A percentile compares a stretch with the other conserved stretches of the same genome.
These are phyloP conservation scores for Hyaloscypha finlandica DNA, from an alignment of 495 filamentous ascomycete species.

Conservation along the genomic window DNA sequence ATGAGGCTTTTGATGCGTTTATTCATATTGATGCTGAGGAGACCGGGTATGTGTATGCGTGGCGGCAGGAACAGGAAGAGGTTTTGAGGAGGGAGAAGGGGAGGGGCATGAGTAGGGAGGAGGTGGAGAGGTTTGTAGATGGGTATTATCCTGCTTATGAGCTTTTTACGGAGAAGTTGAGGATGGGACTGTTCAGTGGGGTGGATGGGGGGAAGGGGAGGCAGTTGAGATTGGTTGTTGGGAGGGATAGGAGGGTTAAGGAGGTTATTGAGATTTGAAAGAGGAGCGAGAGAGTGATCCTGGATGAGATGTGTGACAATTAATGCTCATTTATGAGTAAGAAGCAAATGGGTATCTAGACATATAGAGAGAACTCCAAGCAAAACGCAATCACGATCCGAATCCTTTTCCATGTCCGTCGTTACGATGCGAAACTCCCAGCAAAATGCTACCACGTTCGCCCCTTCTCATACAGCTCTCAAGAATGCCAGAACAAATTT, in stretches of 20 bases:
- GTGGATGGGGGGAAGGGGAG: slow-evolving; percentile 39
- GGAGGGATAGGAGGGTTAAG: slow-evolving; percentile 63
- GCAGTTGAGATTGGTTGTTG: slow-evolving; percentile 74
- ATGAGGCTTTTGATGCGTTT: slow-evolving; percentile 74
- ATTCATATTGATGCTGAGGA: slow-evolving; percentile 88
- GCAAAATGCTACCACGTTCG: slow-evolving; percentile 14
- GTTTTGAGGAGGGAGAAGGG: slow-evolving; percentile 64
- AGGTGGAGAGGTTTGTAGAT: slow-evolving; percentile 55
- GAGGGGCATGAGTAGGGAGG: slow-evolving; percentile 70
- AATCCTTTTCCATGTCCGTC: neutral
- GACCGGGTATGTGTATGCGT: slow-evolving; percentile 77
- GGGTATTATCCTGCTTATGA: slow-evolving; percentile 66
- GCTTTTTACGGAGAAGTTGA: slow-evolving; percentile 69
- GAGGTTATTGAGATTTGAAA: slow-evolving; percentile 40
- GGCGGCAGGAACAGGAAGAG: slow-evolving; percentile 82
- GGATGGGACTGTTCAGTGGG: slow-evolving; percentile 60
- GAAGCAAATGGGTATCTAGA: slow-evolving; percentile 27
- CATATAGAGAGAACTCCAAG: neutral
- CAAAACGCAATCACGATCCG: neutral
- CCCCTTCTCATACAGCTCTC: neutral
- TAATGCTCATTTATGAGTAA: neutral
- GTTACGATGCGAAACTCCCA: slow-evolving; percentile 6
- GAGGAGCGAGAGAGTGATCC: neutral
- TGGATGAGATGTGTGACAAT: neutral
- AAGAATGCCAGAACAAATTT: neutral